Percentiles rank a stretch among this genome's conserved stretches.
Conservation (phyloP, 2,329 filamentous ascomycete genomes). For the Clarireedia monteithiana region DNA sequence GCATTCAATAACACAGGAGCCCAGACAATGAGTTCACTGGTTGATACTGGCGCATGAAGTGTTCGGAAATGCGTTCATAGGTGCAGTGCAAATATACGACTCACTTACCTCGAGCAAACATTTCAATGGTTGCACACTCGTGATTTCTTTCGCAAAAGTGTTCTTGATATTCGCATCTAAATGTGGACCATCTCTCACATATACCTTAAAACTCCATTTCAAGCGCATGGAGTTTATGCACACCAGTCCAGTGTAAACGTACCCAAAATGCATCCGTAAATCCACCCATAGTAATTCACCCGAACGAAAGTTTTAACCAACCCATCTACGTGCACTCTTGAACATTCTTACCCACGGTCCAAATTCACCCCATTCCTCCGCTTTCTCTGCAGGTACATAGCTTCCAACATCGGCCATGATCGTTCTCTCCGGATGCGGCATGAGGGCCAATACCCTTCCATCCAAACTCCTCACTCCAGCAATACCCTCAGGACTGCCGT, state of each 20-base stretch:
- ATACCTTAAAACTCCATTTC: background rate
- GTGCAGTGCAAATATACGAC: no score
- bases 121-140: no score
- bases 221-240: background rate
- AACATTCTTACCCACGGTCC: slow-evolving; percentile 66
- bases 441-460: slow-evolving; percentile 62
- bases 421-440: slow-evolving; percentile 69
- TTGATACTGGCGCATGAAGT: no score
- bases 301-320: slow-evolving; percentile 26
- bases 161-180: background rate
- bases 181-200: background rate
- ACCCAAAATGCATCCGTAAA: background rate
- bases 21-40: no score
- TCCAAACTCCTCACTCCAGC: slow-evolving; percentile 58
- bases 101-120: no score
- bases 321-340: slow-evolving; percentile 65
- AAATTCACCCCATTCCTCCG: slow-evolving; percentile 58
- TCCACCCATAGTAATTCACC: background rate
- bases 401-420: slow-evolving; percentile 60
- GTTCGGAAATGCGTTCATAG: no score
- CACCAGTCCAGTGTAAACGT: background rate
- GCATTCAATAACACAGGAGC: no score
- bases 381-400: slow-evolving; percentile 49
- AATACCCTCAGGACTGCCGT: slow-evolving; percentile 62
- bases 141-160: background rate